phyloP scores from a whole-genome alignment of 495 filamentous ascomycete species.

The Penicillium atrosanguineum region DNA sequence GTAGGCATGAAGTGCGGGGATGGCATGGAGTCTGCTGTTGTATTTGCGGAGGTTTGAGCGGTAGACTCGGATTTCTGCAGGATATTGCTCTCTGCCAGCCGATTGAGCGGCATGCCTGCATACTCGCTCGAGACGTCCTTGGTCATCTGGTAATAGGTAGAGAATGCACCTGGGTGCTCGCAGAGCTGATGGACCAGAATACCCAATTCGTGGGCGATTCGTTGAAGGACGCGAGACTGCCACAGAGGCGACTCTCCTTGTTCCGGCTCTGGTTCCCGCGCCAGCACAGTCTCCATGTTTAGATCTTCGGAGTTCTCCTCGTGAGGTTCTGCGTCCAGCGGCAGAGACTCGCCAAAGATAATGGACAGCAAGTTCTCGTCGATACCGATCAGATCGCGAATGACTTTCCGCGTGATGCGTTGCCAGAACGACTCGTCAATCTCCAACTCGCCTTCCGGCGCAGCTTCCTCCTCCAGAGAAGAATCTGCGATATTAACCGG shows the following conservation, averaged over 20 bases:
- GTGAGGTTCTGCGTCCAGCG: constrained; percentile 24
- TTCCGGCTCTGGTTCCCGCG: constrained; percentile 34
- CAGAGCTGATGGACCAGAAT: constrained; percentile 78
- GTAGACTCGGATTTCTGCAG: constrained; percentile 10
- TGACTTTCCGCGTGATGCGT: constrained; percentile 78
- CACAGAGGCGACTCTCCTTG: constrained; percentile 54
- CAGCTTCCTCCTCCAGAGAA: constrained; percentile 15
- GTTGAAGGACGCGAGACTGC: constrained; percentile 75
- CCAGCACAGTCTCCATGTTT: constrained; percentile 33
- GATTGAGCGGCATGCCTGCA: constrained; percentile 50
- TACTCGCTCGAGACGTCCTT: constrained; percentile 46
- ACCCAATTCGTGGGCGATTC: constrained; percentile 84
- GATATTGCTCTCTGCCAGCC: constrained; percentile 26
- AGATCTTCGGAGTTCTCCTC: constrained; percentile 6
- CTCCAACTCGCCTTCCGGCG: constrained; percentile 20
- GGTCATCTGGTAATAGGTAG: constrained; percentile 59
- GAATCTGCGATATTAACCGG: constrained; percentile 22
- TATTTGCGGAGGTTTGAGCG: constrained; percentile 20
- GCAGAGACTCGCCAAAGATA: constrained; percentile 81
- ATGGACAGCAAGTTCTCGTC: constrained; percentile 81
- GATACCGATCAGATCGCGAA: constrained; percentile 86
- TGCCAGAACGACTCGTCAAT: constrained; percentile 70
- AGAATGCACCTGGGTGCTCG: constrained; percentile 78
- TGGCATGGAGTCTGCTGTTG: constrained; percentile 27
- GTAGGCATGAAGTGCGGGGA: constrained; percentile 48